These are phyloP conservation scores for Xylariales sp. DNA, from an alignment of 2,329 filamentous ascomycete species.

Conservation along the genomic window DNA sequence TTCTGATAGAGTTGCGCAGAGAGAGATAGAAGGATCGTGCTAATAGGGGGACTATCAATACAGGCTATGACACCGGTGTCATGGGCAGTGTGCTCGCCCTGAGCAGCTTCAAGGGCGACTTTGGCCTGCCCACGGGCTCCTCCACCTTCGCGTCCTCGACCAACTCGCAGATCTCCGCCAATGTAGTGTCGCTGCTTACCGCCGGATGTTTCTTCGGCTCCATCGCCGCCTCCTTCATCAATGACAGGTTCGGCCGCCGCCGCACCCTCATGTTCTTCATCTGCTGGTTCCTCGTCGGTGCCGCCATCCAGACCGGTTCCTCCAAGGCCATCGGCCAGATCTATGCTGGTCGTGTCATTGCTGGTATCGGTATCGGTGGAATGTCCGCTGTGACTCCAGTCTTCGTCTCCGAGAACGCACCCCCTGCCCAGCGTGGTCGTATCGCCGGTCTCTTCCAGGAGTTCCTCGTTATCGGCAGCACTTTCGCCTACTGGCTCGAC, in stretches of 20 bases:
- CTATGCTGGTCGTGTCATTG: conserved; percentile 54
- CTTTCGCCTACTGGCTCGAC: conserved; percentile 68
- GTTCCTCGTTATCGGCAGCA: conserved; percentile 68
- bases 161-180: conserved; percentile 1
- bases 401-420: conserved; percentile 64
- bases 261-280: conserved; percentile 40
- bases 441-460: conserved; percentile 71
- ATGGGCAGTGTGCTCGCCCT: conserved; percentile 65
- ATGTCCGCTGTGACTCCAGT: conserved; percentile 65
- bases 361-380: conserved; percentile 62
- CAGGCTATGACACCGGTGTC: conserved; percentile 62
- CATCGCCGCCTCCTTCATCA: conserved; percentile 41
- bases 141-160: conserved; percentile 1
- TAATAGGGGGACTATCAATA: too few relatives aligned
- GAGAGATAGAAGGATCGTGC: too few relatives aligned
- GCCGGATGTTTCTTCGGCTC: conserved; percentile 62
- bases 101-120: conserved; percentile 50
- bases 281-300: conserved; percentile 51
- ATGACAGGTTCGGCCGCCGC: conserved; percentile 42
- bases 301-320: conserved; percentile 53
- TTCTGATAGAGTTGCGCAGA: too few relatives aligned
- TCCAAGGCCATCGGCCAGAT: conserved; percentile 53
- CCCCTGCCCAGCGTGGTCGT: conserved; percentile 52
- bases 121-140: conserved; percentile 6
- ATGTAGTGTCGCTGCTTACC: conserved; percentile 63